Base-by-base conservation (phyloP, 176 grass and related monocot genomes). In the Typha latifolia region DNA sequence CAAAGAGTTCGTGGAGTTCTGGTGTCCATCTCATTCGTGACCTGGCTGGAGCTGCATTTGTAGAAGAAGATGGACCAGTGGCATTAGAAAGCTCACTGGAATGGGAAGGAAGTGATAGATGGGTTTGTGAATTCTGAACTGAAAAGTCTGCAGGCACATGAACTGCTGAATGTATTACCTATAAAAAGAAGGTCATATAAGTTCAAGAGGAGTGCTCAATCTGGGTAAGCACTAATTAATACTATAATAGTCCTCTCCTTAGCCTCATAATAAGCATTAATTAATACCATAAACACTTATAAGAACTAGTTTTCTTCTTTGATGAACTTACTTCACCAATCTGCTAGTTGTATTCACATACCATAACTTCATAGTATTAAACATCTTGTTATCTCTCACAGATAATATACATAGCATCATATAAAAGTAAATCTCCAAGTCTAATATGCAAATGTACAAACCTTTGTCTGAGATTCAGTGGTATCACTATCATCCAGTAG, bases 11-110 rank as follows among this genome's bases (percentile, higher is more conserved):
- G 74, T 99, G 95, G 66, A 99, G 89, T 66, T 99, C 95, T 57
- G 85, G 89, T 52, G 86, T 99, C 95, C 95, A 99, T 68, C 95
- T 81, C 95, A 99, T 99, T 14, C 95, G 83, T 52, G 84, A 71
- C 84, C 87, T 99, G 34, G 81, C 62, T 63, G 84, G 68, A 81
- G 49, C 82, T 48, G 82, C 69, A 23, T 51, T 72, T 16, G 81
- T 64, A 79, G 67, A 49, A 14, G 89, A 73, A 63, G 85, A 84
- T 12, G 89, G 63, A 31, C 74, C 70, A 75, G 66, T 29, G 70
- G 62, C 82, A 72, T 62, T 48, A 71, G 72, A 78, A 56, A 73
- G 79, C 70, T 90, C 86, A 62, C 55, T 75, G 47, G 84, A 76
- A 63, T 90, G 83, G 70, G 86, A 74, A 12, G 66, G 51, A 81